Base-by-base conservation (phyloP, 2,329 filamentous ascomycete species). In the Seiridium unicorne region DNA sequence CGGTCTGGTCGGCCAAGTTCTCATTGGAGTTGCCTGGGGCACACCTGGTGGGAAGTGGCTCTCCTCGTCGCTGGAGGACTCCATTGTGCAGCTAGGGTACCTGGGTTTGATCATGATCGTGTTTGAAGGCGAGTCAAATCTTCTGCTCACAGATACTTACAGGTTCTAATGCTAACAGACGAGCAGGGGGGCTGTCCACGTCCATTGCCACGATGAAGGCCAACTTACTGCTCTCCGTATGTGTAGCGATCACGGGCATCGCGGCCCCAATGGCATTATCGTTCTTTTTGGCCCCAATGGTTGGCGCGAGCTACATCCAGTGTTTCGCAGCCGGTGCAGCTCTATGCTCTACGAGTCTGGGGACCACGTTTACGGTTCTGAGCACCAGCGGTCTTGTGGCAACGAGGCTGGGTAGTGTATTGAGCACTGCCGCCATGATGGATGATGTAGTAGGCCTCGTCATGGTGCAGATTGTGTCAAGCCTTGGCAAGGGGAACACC, bases 401-500 rank as follows among this genome's bases (percentile, higher is more conserved):
- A 1, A 79, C 79, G 2, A 74, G 81, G 6, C 69, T 84, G 4
- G 81, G 91, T 76, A 60, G 86, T 74, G 84, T 95, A 0, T 79
- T 93, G 0, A 84, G 85, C 2, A 88, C 84, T 61, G 90, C 90
- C 1, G 91, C 91, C 0, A 91, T 95, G 84, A 84, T 95, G 75
- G 91, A 95, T 69, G 91, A 95, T 73, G 87, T 94, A 0, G 83
- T 91, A 1, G 90, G 90, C 0, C 76, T 94, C 8, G 84, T 93
- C 6, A 89, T 94, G 84, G 88, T 92, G 0, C 85, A 91, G 64
- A 82, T 94, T 51, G 88, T 95, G 31, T 84, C 88, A 0, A 88
- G 87, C 51, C 76, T 94, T 0, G 89, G 73, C 13, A 70, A 51
- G 10, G 51, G 44, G 3, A 38, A 38, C 44, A 61, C 3, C 36